Percentiles rank a stretch among this genome's conserved stretches.
Evolutionary conservation across 768 basidiomycete species (phyloP).

Genomic region (Kwoniella heveanensis): DNA sequence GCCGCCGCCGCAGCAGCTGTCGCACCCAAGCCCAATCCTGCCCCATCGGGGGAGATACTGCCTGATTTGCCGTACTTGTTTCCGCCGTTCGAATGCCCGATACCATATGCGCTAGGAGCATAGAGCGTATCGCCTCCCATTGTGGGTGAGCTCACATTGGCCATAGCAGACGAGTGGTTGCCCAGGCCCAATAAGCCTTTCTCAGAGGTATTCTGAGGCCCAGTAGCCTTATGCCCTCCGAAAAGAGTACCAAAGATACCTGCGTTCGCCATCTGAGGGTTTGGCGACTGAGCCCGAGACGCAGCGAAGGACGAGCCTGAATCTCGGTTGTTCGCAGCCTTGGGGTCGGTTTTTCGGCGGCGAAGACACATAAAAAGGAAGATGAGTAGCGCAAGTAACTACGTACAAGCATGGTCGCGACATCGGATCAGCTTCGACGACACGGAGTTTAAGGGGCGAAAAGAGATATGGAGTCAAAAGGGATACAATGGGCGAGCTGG

Average conservation of each 20-base stretch:
- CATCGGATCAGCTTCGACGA: neutral
- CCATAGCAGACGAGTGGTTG: slow-evolving; percentile 4
- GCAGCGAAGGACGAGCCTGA: slow-evolving; percentile 34
- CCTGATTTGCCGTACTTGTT: neutral
- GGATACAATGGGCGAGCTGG: too few relatives aligned
- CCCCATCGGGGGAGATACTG: slow-evolving; percentile 5
- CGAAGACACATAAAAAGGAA: slow-evolving; percentile 30
- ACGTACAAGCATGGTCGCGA: too few relatives aligned
- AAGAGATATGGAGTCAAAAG: too few relatives aligned
- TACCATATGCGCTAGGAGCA: slow-evolving; percentile 9
- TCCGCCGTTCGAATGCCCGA: neutral
- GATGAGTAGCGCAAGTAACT: slow-evolving; percentile 37
- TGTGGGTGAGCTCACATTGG: slow-evolving; percentile 30
- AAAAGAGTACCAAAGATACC: slow-evolving; percentile 35
- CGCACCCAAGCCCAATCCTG: slow-evolving; percentile 13
- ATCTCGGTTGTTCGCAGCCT: slow-evolving; percentile 20
- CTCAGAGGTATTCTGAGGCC: slow-evolving; percentile 30
- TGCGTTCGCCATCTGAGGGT: neutral
- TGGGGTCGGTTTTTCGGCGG: slow-evolving; percentile 12
- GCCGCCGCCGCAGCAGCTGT: slow-evolving; percentile 15
- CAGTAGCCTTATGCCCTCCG: slow-evolving; percentile 3
- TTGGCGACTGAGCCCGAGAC: slow-evolving; percentile 12
- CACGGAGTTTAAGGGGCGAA: too few relatives aligned
- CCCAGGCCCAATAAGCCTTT: slow-evolving; percentile 39
- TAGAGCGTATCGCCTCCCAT: slow-evolving; percentile 47